A percentile compares a stretch with the other conserved stretches of the same genome.
Evolutionary conservation across 768 basidiomycete genomes (phyloP).

Genomic region (Lentinula detonsa): DNA sequence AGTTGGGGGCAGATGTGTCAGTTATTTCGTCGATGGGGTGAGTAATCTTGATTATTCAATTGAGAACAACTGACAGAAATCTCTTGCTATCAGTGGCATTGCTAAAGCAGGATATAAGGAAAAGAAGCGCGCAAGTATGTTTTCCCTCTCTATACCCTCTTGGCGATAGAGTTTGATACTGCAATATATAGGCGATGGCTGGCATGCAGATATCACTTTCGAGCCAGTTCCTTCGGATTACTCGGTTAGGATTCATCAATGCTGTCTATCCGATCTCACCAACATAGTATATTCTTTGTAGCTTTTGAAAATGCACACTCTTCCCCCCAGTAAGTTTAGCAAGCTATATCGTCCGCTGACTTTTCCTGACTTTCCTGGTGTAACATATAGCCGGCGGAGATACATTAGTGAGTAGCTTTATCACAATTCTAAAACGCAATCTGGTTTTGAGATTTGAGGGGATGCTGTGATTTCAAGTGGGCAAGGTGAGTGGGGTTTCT

Average conservation of each 20-base stretch:
- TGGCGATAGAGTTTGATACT: not conserved
- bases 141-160: not conserved
- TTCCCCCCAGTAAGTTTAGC: conserved; percentile 24
- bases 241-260: conserved; percentile 25
- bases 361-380: not conserved
- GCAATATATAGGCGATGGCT: conserved; percentile 19
- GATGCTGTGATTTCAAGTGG: conserved; percentile 20
- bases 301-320: conserved; percentile 36
- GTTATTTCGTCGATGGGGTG: conserved; percentile 44
- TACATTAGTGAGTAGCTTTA: conserved; percentile 26
- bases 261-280: not conserved
- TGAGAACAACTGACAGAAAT: not conserved
- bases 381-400: conserved; percentile 30
- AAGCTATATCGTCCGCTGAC: not conserved
- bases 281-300: conserved; percentile 3
- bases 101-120: conserved; percentile 25
- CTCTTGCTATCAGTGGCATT: conserved; percentile 26
- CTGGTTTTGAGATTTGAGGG: not conserved
- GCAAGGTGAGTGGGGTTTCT: conserved; percentile 24
- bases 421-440: not conserved
- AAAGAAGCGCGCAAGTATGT: conserved; percentile 29
- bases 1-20: conserved; percentile 47
- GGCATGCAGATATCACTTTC: conserved; percentile 59
- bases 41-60: conserved; percentile 6
- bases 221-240: conserved; percentile 57